phyloP scores from a whole-genome alignment of 371 early-diverging fungal species.

The Mucor velutinosus region DNA sequence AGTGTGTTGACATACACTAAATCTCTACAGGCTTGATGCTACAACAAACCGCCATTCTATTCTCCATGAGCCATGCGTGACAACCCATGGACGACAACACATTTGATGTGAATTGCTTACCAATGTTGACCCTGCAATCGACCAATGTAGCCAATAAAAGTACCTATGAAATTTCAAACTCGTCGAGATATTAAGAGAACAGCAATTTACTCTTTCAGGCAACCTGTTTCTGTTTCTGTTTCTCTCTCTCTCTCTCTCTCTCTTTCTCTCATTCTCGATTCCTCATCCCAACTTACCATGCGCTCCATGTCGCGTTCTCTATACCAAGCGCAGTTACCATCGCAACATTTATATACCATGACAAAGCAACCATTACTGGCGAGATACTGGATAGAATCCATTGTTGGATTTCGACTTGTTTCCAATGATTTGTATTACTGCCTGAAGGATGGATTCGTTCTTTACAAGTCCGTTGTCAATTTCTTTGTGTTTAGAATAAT shows the following conservation, averaged over 20 bases:
- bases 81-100: not conserved
- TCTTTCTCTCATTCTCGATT: not conserved
- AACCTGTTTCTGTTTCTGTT: not conserved
- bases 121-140: not conserved
- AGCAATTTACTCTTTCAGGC: not conserved
- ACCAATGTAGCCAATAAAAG: not conserved
- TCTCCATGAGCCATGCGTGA: no score
- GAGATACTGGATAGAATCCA: slow-evolving; percentile 61
- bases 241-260: not conserved
- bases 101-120: not conserved
- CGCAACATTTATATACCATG: slow-evolving; percentile 1
- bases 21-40: no score
- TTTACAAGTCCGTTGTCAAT: slow-evolving; percentile 68
- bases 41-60: no score
- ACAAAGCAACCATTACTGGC: slow-evolving; percentile 7
- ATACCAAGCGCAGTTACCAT: slow-evolving; percentile 13
- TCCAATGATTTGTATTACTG: slow-evolving; percentile 57
- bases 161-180: not conserved
- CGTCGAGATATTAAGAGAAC: not conserved
- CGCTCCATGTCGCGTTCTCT: not conserved
- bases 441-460: slow-evolving; percentile 79
- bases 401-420: slow-evolving; percentile 46
- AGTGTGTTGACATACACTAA: no score
- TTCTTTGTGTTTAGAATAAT: not conserved
- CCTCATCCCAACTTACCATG: not conserved